phyloP scores from a whole-genome alignment of 116 monocot genomes.

The Cymodocea nodosa region DNA sequence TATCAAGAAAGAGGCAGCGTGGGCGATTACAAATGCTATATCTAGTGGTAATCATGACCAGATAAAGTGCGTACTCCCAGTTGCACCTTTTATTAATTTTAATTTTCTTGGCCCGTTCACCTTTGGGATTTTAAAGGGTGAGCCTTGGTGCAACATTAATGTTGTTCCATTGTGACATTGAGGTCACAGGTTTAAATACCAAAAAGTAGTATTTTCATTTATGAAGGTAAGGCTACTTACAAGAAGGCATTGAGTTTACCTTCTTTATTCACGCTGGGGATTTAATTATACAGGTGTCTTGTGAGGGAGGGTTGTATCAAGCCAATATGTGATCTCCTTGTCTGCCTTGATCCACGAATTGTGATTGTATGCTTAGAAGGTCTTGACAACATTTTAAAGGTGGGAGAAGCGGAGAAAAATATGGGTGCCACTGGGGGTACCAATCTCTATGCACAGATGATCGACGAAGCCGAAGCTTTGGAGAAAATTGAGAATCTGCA shows the following conservation, averaged over 20 bases:
- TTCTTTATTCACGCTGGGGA: background rate
- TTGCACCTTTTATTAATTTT: background rate
- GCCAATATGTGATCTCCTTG: conserved; percentile 56
- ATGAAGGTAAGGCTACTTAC: too few species aligned
- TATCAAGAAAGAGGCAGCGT: conserved; percentile 33
- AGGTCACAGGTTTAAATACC: too few species aligned
- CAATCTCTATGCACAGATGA: conserved; percentile 55
- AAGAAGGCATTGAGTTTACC: background rate
- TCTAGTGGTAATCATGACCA: conserved; percentile 46
- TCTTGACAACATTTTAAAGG: conserved; percentile 53
- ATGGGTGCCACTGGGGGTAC: conserved; percentile 23
- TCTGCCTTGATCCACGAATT: conserved; percentile 41
- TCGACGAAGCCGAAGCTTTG: conserved; percentile 64
- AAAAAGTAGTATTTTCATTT: too few species aligned
- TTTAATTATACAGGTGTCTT: conserved; percentile 9
- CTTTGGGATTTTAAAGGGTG: too few species aligned
- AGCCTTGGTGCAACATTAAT: too few species aligned
- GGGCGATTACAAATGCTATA: conserved; percentile 39
- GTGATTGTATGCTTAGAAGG: conserved; percentile 47
- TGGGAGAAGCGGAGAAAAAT: conserved; percentile 52
- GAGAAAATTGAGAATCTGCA: conserved; percentile 79
- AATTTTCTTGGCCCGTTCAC: too few species aligned
- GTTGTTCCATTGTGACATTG: too few species aligned
- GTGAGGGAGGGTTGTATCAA: conserved; percentile 52
- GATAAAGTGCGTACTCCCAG: conserved; percentile 20